These are phyloP conservation scores for Diaporthe sp. DNA, from an alignment of 2,329 filamentous ascomycete species.

Conservation along the genomic window DNA sequence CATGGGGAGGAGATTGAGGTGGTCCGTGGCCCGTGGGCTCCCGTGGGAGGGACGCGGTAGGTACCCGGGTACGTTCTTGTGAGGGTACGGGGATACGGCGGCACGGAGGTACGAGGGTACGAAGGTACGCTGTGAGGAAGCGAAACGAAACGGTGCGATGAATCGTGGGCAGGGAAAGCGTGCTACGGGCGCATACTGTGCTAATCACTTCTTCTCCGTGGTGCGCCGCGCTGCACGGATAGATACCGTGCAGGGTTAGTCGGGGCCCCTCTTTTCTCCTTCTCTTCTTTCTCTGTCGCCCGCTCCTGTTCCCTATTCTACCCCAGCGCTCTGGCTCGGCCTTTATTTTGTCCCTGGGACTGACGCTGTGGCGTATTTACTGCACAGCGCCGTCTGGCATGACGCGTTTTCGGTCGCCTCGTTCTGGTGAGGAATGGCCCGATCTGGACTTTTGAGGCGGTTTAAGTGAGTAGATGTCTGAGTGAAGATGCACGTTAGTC, in stretches of 20 bases:
- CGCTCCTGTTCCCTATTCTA: neutral
- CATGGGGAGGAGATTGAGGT: constrained; percentile 32
- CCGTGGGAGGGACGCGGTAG: neutral
- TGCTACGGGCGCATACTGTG: neutral
- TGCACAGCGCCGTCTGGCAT: neutral
- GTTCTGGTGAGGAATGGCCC: neutral
- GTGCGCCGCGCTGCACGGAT: constrained; percentile 8
- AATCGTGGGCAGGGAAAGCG: neutral
- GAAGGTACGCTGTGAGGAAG: neutral
- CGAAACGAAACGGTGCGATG: constrained; percentile 27
- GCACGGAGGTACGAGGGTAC: neutral
- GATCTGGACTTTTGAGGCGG: neutral
- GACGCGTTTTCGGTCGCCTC: neutral
- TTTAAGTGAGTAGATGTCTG: neutral
- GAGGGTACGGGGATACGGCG: constrained; percentile 5
- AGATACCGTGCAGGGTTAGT: constrained; percentile 10
- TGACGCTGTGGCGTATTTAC: neutral
- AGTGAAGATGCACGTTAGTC: neutral
- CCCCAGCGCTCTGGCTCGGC: neutral
- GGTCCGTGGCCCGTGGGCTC: constrained; percentile 14
- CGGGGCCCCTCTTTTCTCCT: neutral
- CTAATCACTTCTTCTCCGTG: too few species aligned
- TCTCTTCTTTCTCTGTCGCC: neutral
- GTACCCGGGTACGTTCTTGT: neutral
- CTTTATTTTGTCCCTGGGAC: neutral